phyloP scores from a whole-genome alignment of 2,329 filamentous ascomycete genomes.

The Colletotrichum scovillei region DNA sequence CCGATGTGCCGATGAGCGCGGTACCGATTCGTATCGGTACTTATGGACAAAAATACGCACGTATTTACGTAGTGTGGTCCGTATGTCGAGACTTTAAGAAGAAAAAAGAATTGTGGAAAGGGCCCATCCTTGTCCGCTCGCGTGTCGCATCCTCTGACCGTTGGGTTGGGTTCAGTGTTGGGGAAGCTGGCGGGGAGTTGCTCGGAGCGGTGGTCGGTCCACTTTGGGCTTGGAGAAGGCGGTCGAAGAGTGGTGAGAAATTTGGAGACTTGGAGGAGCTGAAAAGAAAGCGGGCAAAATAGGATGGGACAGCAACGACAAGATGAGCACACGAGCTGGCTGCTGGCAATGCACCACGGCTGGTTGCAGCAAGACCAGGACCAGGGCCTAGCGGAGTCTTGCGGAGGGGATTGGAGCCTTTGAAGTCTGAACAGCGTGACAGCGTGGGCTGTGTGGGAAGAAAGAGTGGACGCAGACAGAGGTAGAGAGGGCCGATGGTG shows the following conservation, averaged over 20 bases:
- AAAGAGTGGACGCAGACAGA: conserved; percentile 2
- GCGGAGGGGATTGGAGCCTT: conserved; percentile 22
- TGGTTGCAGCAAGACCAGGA: conserved; percentile 5
- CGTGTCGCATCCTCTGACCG: conserved; percentile 29
- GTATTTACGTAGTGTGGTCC: not conserved
- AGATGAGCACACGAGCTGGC: conserved; percentile 5
- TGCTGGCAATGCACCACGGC: not conserved
- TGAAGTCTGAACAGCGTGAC: not conserved
- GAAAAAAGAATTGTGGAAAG: not conserved
- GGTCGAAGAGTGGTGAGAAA: conserved; percentile 15
- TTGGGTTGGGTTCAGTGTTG: conserved; percentile 28
- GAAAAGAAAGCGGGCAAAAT: not conserved
- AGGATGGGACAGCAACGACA: not conserved
- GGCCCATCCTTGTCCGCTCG: conserved; percentile 32
- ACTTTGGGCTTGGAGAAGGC: conserved; percentile 32
- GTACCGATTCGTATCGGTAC: conserved; percentile 8
- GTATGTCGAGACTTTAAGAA: not conserved
- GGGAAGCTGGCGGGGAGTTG: conserved; percentile 27
- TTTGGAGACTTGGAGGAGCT: not conserved
- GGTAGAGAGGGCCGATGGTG: conserved; percentile 9
- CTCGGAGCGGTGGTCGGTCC: conserved; percentile 22
- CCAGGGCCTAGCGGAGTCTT: conserved; percentile 33
- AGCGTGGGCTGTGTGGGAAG: conserved; percentile 1
- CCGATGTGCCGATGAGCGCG: not conserved
- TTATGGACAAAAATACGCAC: conserved; percentile 4